Conservation (phyloP, 1,284 basidiomycete species). For the Coniferiporia weirii region DNA sequence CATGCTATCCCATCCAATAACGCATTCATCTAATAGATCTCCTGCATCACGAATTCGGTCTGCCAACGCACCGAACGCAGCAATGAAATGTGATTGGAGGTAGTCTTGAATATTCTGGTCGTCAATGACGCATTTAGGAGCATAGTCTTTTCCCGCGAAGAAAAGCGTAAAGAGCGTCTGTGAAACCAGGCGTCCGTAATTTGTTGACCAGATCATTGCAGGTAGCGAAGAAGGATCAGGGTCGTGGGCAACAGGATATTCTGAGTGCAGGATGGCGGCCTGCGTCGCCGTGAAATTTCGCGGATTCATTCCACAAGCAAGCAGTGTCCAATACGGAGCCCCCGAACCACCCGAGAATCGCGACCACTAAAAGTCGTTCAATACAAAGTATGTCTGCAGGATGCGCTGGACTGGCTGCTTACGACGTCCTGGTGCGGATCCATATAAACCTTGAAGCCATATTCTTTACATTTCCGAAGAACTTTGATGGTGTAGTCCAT, state of each 20-base stretch:
- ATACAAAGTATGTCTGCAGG: conserved; percentile 7
- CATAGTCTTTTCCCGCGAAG: conserved; percentile 87
- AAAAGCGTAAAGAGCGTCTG: conserved; percentile 94
- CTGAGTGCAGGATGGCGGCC: conserved; percentile 83
- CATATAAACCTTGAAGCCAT: conserved; percentile 93
- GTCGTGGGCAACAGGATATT: conserved; percentile 65
- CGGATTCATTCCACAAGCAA: conserved; percentile 89
- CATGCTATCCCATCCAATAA: conserved; percentile 95
- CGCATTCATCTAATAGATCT: conserved; percentile 76
- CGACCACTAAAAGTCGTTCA: conserved; percentile 69
- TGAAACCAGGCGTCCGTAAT: conserved; percentile 84
- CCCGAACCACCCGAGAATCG: conserved; percentile 96
- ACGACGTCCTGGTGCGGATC: conserved; percentile 97
- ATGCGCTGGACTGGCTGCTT: conserved; percentile 30
- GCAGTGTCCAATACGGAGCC: conserved; percentile 92
- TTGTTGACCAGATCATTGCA: conserved; percentile 96
- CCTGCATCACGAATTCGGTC: conserved; percentile 70
- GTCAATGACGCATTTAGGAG: conserved; percentile 89
- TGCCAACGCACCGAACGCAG: conserved; percentile 72
- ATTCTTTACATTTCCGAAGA: conserved; percentile 85
- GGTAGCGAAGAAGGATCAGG: conserved; percentile 75
- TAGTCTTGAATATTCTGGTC: conserved; percentile 93
- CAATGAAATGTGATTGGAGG: conserved; percentile 82
- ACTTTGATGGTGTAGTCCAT: conserved; percentile 91
- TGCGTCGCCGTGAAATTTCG: conserved; percentile 80